Percentiles rank a stretch among this genome's conserved stretches.
Conservation (phyloP, 345 rosid genomes). For the Hypericum perforatum region DNA sequence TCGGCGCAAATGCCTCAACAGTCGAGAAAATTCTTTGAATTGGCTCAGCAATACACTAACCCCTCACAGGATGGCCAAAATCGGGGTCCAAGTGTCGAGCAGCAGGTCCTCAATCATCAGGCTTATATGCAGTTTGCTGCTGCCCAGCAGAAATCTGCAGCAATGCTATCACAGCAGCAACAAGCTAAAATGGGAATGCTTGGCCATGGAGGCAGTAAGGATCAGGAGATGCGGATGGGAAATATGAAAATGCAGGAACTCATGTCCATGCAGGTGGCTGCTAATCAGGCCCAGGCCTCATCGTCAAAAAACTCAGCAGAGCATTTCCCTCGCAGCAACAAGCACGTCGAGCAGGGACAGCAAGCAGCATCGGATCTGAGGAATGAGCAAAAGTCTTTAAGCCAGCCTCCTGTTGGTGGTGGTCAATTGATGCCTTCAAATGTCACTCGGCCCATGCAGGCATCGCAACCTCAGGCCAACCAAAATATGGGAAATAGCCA, state of each 20-base stretch:
- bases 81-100: slow-evolving; percentile 47
- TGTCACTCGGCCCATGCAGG: slow-evolving; percentile 60
- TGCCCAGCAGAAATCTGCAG: slow-evolving; percentile 50
- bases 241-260: slow-evolving; percentile 78
- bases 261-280: slow-evolving; percentile 57
- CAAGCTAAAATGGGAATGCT: slow-evolving; percentile 70
- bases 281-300: slow-evolving; percentile 69
- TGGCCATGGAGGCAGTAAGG: slow-evolving; percentile 48
- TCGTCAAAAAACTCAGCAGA: slow-evolving; percentile 67
- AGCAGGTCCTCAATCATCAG: slow-evolving; percentile 66
- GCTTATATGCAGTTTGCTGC: slow-evolving; percentile 80
- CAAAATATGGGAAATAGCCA: slow-evolving; percentile 59
- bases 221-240: slow-evolving; percentile 51
- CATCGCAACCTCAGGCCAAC: slow-evolving; percentile 39
- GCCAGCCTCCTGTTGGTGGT: slow-evolving; percentile 33
- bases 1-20: slow-evolving; percentile 79
- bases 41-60: slow-evolving; percentile 53
- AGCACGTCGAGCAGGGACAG: slow-evolving; percentile 50
- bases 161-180: slow-evolving; percentile 36
- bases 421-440: slow-evolving; percentile 55
- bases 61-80: slow-evolving; percentile 61
- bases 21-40: slow-evolving; percentile 66
- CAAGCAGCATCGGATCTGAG: slow-evolving; percentile 47
- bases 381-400: slow-evolving; percentile 43
- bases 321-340: slow-evolving; percentile 51